Evolutionary conservation across 2,329 filamentous ascomycete species (phyloP), one percentile per base, ranked within the genome.

Genomic region (Rhexocercosporidium sp.): DNA sequence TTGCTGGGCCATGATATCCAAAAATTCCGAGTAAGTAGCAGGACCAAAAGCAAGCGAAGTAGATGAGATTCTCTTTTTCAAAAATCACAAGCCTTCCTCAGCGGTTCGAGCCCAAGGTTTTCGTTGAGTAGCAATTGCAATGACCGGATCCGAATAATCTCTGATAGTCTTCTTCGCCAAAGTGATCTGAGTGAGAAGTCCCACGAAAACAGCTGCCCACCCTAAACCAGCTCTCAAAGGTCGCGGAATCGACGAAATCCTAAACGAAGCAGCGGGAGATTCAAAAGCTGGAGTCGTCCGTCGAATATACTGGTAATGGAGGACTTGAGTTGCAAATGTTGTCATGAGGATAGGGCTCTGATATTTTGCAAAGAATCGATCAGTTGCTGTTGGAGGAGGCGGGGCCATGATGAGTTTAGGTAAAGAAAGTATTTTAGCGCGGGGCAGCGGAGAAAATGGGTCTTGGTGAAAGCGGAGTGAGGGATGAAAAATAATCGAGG

Each of bases 151-250:
- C 16, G 57, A 67, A 22, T 71, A 66, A 59, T 73, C 69, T 65
- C 67, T 69, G 3, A 75, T 67, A 4, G 70, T 59, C 63, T 70
- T 68, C 54, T 74, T 71, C 29, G 72, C 68, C 20, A 73, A 46
- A 8, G 73, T 74, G 51, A 73, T 73, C 49, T 72, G 59, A 20
- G 72, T 73, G 39, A 75, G 65, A n/a, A 75, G 66, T 34, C 69
- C 72, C 22, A 71, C 20, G 46, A 74, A 75, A 3, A 75, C 70
- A 53, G 69, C 70, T 31, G 66, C 71, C 73, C 73, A 74, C 14
- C 65, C 70, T n/a, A 74, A 65, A 27, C 73, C 73, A 25, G 73
- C 73, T 70, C 65, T 71, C 62, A 73, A 51, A 9, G 70, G 62
- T 49, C 72, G 62, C 14, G 71, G 70, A 20, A 73, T 47, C 22